Evolutionary conservation across 108 stramenopile genomes (phyloP), one percentile per base, ranked within the genome.

Genomic region (Cyclotella cryptica): DNA sequence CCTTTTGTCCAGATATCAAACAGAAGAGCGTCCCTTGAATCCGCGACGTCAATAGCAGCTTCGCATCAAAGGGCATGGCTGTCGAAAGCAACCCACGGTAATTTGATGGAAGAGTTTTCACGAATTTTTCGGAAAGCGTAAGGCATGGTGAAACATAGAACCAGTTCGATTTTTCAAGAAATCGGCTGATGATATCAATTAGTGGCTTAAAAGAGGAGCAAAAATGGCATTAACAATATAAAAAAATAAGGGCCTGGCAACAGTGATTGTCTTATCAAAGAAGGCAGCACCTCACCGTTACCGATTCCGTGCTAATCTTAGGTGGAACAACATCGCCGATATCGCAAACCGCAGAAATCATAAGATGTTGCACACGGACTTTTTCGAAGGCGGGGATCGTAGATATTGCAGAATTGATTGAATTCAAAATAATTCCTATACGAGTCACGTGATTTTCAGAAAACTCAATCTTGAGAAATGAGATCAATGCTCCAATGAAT

Each of bases 81-180:
- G 24, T n/a, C 26, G 19, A 43, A 13, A 66, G 57, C 45, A 71
- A 51, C 26, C 42, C 49, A 35, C 28, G 61, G 19, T 61, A 42
- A 29, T 75, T 49, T 24, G 70, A 55, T 10, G 81, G 81, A 67
- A 76, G 75, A 26, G 65, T 41, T 47, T 21, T 61, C 42, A 67
- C 47, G 26, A 82, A 65, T 21, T 54, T 47, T 58, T 75, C 65
- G 26, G 72, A 59, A 18, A 58, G 43, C 0, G 70, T 71, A 19
- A 76, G 45, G 45, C 39, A 46, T 14, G 81, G 75, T 21, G 75
- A 47, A 42, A 71, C 39, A 55, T 72, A 72, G 46, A 74, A 82
- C 81, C 81, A 82, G 29, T 49, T 68, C 54, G 63, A 52, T 47
- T 57, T 72, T n/a, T 15, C 44, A 39, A 76, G 58, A 47, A 53